Evolutionary conservation across 345 rosid genomes (phyloP).

Genomic region (Populus ilicifolia): DNA sequence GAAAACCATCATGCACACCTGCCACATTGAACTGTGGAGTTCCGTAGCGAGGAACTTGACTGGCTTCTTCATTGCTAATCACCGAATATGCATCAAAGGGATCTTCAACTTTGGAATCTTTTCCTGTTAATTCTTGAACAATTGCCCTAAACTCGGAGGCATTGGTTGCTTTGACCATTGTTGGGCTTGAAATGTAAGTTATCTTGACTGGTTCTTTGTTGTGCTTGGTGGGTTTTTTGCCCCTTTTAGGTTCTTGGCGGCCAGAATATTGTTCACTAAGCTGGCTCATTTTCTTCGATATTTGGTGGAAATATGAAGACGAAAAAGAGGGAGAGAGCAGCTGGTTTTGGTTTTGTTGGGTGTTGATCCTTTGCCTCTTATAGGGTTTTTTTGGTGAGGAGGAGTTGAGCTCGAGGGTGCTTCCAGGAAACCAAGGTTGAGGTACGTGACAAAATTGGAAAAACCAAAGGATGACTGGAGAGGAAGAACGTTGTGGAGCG

Average conservation of each 20-base stretch:
- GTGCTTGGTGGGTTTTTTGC: conserved; percentile 5
- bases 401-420: not conserved
- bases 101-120: conserved; percentile 26
- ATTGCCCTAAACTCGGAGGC: conserved; percentile 44
- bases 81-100: not conserved
- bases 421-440: conserved; percentile 23
- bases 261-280: not conserved
- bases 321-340: not conserved
- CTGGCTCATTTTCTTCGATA: conserved; percentile 3
- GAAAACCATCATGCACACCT: not conserved
- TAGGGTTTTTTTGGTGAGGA: not conserved
- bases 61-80: not conserved
- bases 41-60: not conserved
- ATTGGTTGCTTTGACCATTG: conserved; percentile 34
- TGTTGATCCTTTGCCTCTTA: not conserved
- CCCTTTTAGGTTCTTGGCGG: not conserved
- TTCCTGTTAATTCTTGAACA: conserved; percentile 50
- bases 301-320: not conserved
- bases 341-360: not conserved
- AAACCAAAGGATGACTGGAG: not conserved
- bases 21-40: not conserved
- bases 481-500: not conserved
- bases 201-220: conserved; percentile 44
- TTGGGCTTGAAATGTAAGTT: conserved; percentile 46
- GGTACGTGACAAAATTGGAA: conserved; percentile 19